These are phyloP conservation scores for Kokia cookei DNA, from an alignment of 441 rosid genomes.

Conservation along the genomic window DNA sequence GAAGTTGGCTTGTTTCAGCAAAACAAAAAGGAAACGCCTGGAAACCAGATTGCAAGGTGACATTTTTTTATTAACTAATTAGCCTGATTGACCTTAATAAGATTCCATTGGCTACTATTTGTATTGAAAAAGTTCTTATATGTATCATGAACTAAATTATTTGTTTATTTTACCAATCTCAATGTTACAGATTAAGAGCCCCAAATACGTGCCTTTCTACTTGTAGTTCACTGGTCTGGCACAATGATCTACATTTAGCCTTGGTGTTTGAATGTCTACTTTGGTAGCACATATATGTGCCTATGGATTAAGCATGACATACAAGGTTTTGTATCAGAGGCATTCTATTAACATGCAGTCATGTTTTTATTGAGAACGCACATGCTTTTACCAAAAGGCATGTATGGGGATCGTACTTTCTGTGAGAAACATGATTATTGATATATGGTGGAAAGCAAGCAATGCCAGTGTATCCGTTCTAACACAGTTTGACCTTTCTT, in stretches of 20 bases:
- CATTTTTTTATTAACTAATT: background rate
- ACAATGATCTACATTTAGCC: background rate
- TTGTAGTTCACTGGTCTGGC: background rate
- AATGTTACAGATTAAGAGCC: background rate
- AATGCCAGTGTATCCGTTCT: background rate
- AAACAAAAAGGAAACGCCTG: constrained; percentile 65
- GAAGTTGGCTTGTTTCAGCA: constrained; percentile 48
- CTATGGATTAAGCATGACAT: background rate
- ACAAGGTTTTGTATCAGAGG: background rate
- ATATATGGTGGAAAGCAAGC: background rate
- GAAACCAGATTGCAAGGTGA: constrained; percentile 80
- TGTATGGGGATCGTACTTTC: background rate
- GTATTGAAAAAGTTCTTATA: background rate
- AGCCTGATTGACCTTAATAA: background rate
- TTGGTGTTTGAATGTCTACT: constrained; percentile 1
- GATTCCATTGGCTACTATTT: background rate
- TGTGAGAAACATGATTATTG: background rate
- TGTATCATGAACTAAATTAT: background rate
- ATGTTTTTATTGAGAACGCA: background rate
- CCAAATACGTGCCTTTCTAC: background rate
- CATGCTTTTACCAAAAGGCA: background rate
- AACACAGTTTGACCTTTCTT: background rate
- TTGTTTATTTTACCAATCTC: background rate
- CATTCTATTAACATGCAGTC: background rate
- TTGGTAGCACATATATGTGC: background rate